Base-by-base conservation (phyloP, 2,329 filamentous ascomycete genomes). In the Colletotrichum brevisporum region DNA sequence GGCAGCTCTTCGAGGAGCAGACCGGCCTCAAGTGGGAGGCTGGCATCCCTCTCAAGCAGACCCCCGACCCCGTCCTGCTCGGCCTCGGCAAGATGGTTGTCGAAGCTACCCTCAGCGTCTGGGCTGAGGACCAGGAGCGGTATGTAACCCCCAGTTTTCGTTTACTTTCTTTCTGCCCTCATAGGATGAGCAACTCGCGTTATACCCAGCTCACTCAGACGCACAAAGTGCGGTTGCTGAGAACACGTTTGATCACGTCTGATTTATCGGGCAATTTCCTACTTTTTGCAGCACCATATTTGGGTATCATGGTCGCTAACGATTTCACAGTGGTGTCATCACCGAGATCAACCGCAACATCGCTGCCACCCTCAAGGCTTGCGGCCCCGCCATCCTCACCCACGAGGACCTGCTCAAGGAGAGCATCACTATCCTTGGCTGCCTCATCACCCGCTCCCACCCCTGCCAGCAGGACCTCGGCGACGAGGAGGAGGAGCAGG, bases 141-240 rank as follows among this genome's bases (percentile, higher is more conserved):
- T 98, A 92, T 78, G 95, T 94, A 36, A n/a, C 21, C n/a, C 43
- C 16, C 62, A 3, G 21, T 41, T 59, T 64, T 26, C 10, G 69
- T 60, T 64, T 66, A 4, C 67, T 71, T 68, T 71, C 13, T 65
- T 48, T 41, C 50, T 63, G 63, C 69, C 77, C 79, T 78, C 16
- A 83, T 77, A 91, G 94, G 94, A 98, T 98, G 94, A 97, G 83
- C 86, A 89, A 85, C 82, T 85, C 89, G 90, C 93, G 94, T 95
- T 95, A 95, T 89, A 95, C 95, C 94, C 95, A 98, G 95, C 95
- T 98, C 95, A 98, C 95, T 97, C 94, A 93, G 92, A 98, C 91
- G 91, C 93, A 88, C 84, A 84, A 88, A 84, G 83, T 90, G 92
- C 90, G 90, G 84, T 90, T 97, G 94, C 92, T 94, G 94, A 91